These are phyloP conservation scores for Lumnitzera littorea DNA, from an alignment of 345 rosid species.

Conservation along the genomic window DNA sequence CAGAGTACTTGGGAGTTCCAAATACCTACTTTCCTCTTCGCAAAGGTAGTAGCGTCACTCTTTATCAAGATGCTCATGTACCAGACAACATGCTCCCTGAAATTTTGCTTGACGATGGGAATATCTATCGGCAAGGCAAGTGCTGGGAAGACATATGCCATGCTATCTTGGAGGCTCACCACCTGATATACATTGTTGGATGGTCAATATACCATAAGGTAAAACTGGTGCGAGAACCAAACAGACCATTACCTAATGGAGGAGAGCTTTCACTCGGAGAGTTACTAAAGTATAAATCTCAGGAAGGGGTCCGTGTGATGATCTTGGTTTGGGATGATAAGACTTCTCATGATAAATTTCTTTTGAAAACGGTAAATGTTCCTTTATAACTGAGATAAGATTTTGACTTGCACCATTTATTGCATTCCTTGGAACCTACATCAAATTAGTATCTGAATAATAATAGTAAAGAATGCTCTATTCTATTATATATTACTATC, in stretches of 20 bases:
- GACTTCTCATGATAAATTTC: constrained; percentile 60
- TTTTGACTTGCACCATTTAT: too few relatives aligned
- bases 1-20: constrained; percentile 46
- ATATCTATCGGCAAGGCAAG: constrained; percentile 34
- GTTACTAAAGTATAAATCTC: constrained; percentile 53
- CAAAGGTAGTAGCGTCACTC: constrained; percentile 51
- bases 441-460: too few relatives aligned
- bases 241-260: constrained; percentile 40
- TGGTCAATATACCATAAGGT: constrained; percentile 59
- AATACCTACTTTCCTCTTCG: constrained; percentile 55
- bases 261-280: constrained; percentile 60
- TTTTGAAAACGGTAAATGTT: constrained; percentile 45
- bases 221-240: constrained; percentile 60
- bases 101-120: constrained; percentile 51
- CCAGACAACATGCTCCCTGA: constrained; percentile 40
- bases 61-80: constrained; percentile 68
- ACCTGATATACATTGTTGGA: constrained; percentile 52
- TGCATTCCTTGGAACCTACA: too few relatives aligned
- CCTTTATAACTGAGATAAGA: too few relatives aligned
- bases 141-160: constrained; percentile 81
- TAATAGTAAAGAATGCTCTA: too few relatives aligned
- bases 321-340: constrained; percentile 69
- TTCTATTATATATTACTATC: too few relatives aligned
- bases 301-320: constrained; percentile 64
- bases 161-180: constrained; percentile 56